Evolutionary conservation across 1,284 basidiomycete genomes (phyloP), one percentile per base, ranked within the genome.

Genomic region (Xerocomus cyaneibrunnescens): DNA sequence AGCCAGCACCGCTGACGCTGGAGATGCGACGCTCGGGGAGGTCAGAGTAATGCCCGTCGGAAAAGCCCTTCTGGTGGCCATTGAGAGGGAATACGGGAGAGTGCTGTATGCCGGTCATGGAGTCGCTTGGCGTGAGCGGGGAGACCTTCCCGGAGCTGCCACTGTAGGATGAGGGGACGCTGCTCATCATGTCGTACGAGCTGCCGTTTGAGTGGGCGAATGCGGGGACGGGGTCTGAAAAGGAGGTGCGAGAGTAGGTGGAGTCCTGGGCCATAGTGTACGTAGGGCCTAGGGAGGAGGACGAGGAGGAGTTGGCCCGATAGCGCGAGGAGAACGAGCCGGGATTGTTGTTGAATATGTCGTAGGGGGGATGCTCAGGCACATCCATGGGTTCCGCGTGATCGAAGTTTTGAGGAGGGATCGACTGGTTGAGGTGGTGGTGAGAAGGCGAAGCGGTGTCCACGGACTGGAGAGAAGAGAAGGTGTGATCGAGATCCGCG

Each of bases 81-180:
- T 55, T 64, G 46, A 67, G 53, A 30, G 83, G 73, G 58, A 82
- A 85, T 22, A 71, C 73, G 23, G 78, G 69, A 5, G 78, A 69
- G 56, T 79, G 79, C 54, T 83, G 83, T 6, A 86, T 73, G 45
- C 72, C 72, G 48, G 72, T 71, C 50, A 81, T 79, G 40, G 81
- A 72, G 66, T 89, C 87, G 60, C 68, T 83, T 35, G 85, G 86
- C 6, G 84, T 85, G 41, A 87, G 74, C 0, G 87, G 86, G 16
- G 87, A 89, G 42, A 84, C 82, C 67, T 87, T 87, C 56, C 84
- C 85, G 52, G 81, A 84, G 69, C 75, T 78, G 34, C 64, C 59
- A 62, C 81, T 77, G 43, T 75, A 82, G 2, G 84, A 84, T 10
- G 77, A 77, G 23, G 80, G 73, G n/a, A 85, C 70, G 56, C 76